These are phyloP conservation scores for Juglanconis juglandina DNA, from an alignment of 2,329 filamentous ascomycete genomes.

Conservation along the genomic window DNA sequence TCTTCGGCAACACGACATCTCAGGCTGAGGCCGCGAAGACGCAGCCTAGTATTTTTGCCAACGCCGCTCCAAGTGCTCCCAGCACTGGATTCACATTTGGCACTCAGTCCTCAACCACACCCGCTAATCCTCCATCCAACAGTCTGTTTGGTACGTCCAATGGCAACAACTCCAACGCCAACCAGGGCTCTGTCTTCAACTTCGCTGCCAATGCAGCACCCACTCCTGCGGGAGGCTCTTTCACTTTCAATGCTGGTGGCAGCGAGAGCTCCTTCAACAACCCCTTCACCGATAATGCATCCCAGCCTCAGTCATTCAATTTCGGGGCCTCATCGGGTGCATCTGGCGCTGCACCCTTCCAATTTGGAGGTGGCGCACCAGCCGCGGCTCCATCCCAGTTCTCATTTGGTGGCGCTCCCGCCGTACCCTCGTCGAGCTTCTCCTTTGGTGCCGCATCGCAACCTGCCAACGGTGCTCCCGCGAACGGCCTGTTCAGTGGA, in stretches of 20 bases:
- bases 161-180: slow-evolving; percentile 17
- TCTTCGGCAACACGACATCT: slow-evolving; percentile 8
- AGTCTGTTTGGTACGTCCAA: slow-evolving; percentile 17
- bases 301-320: slow-evolving; percentile 31
- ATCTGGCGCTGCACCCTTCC: slow-evolving; percentile 17
- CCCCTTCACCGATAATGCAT: slow-evolving; percentile 31
- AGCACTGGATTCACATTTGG: slow-evolving; percentile 16
- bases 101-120: not conserved
- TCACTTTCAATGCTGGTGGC: slow-evolving; percentile 37
- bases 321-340: slow-evolving; percentile 33
- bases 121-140: not conserved
- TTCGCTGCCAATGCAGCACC: slow-evolving; percentile 26
- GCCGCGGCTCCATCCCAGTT: slow-evolving; percentile 12
- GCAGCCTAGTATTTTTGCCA: slow-evolving; percentile 22
- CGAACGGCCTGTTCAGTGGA: slow-evolving; percentile 17
- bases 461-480: slow-evolving; percentile 14
- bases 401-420: slow-evolving; percentile 10
- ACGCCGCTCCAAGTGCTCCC: slow-evolving; percentile 14
- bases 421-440: not conserved
- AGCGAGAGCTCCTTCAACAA: slow-evolving; percentile 33
- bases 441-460: slow-evolving; percentile 15
- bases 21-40: slow-evolving; percentile 14
- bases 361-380: slow-evolving; percentile 18
- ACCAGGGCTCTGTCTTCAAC: slow-evolving; percentile 1
- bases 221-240: slow-evolving; percentile 27